Evolutionary conservation across 129 eudicot genomes (phyloP).

Genomic region (Flaveria brownii): DNA sequence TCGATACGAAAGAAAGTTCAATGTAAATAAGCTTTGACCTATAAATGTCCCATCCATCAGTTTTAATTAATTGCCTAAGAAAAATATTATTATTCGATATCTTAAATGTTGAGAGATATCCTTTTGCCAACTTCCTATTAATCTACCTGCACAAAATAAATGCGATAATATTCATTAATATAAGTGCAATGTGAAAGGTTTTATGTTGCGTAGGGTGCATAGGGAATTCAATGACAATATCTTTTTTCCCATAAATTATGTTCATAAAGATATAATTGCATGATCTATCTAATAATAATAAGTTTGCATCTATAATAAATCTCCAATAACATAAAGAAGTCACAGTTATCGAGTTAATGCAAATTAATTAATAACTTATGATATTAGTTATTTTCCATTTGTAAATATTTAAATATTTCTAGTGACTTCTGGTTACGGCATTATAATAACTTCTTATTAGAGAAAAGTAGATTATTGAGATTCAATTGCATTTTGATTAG

Average conservation of each 20-base stretch:
- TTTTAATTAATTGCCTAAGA: constrained; percentile 17
- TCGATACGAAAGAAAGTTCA: constrained; percentile 9
- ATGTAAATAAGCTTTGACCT: constrained; percentile 36
- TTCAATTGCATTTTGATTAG: too few species aligned
- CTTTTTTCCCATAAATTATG: neutral
- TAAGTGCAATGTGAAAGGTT: constrained; percentile 27
- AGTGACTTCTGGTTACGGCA: too few species aligned
- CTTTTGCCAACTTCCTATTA: constrained; percentile 25
- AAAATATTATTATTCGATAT: constrained; percentile 23
- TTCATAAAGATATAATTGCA: neutral
- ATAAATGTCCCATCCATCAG: constrained; percentile 33
- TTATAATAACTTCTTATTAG: too few species aligned
- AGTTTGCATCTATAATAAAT: too few species aligned
- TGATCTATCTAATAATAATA: too few species aligned
- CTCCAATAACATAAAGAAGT: too few species aligned
- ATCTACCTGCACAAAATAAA: constrained; percentile 28
- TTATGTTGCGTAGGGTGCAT: constrained; percentile 28
- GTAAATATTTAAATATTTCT: too few species aligned
- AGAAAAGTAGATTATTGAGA: too few species aligned
- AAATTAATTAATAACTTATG: too few species aligned
- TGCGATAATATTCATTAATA: constrained; percentile 26
- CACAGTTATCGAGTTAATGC: too few species aligned
- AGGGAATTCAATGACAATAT: neutral
- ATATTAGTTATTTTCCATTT: too few species aligned
- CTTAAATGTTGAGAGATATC: constrained; percentile 34